These are phyloP conservation scores for Apodospora peruviana DNA, from an alignment of 495 filamentous ascomycete genomes.

Conservation along the genomic window DNA sequence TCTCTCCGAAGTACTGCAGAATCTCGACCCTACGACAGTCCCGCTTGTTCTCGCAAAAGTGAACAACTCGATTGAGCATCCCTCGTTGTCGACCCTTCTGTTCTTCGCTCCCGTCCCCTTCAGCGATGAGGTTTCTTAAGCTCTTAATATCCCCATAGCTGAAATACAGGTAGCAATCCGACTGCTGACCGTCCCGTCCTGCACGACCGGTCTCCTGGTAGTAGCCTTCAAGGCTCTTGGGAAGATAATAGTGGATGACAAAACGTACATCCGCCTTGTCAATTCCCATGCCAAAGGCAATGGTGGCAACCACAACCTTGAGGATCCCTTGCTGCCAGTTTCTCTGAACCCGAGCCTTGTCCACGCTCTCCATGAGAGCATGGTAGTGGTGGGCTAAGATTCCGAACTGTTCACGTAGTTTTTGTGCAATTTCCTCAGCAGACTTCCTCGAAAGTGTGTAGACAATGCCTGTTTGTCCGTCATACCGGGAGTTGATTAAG, in stretches of 20 bases:
- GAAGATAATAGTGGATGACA: conserved; percentile 85
- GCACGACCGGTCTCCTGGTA: conserved; percentile 97
- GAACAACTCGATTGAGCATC: conserved; percentile 77
- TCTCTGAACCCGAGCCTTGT: conserved; percentile 65
- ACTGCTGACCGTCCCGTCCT: conserved; percentile 80
- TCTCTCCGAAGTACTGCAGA: conserved; percentile 85
- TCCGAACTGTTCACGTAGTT: conserved; percentile 50
- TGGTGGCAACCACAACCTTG: conserved; percentile 93
- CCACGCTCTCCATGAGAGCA: conserved; percentile 60
- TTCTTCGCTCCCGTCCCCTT: conserved; percentile 63
- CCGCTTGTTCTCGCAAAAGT: conserved; percentile 80
- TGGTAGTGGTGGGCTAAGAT: conserved; percentile 87
- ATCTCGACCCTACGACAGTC: conserved; percentile 86
- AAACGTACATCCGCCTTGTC: conserved; percentile 95
- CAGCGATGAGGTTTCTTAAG: conserved; percentile 69
- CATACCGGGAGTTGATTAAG: conserved; percentile 62
- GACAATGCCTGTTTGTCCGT: conserved; percentile 74
- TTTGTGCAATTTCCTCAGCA: conserved; percentile 72
- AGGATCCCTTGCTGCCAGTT: conserved; percentile 73
- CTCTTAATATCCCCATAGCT: conserved; percentile 60
- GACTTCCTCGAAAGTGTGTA: conserved; percentile 81
- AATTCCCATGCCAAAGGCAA: conserved; percentile 98
- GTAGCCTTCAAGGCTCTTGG: conserved; percentile 93
- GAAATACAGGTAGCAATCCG: conserved; percentile 87
- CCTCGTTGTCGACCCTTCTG: conserved; percentile 76